phyloP scores from a whole-genome alignment of 352 stramenopile genomes.

The Halophytophthora polymorphica region DNA sequence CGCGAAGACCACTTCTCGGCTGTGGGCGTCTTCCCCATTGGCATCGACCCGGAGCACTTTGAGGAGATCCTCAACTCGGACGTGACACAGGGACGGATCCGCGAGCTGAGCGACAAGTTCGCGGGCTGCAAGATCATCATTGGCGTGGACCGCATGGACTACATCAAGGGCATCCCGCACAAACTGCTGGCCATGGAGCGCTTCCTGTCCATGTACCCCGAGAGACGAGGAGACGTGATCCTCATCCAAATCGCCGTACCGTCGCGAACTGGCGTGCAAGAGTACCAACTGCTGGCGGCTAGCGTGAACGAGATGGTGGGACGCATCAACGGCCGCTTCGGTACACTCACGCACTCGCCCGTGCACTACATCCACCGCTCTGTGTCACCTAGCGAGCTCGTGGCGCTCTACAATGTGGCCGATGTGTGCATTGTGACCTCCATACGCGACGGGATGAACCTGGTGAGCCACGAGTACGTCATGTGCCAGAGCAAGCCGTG shows the following conservation, averaged over 20 bases:
- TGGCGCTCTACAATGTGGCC: conserved; percentile 88
- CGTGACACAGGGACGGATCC: conserved; percentile 49
- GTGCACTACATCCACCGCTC: conserved; percentile 88
- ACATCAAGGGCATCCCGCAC: conserved; percentile 88
- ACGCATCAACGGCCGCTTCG: conserved; percentile 85
- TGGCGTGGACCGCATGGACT: conserved; percentile 83
- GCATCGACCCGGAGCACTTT: conserved; percentile 85
- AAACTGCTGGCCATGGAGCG: conserved; percentile 85
- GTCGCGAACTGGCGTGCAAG: conserved; percentile 72
- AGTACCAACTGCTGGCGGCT: conserved; percentile 81
- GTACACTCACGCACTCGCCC: conserved; percentile 81
- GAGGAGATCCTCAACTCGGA: conserved; percentile 52
- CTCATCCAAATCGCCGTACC: conserved; percentile 94
- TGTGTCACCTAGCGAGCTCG: conserved; percentile 77
- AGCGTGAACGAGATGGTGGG: conserved; percentile 88
- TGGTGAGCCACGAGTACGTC: conserved; percentile 89
- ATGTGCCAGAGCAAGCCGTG: conserved; percentile 76
- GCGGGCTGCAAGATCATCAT: conserved; percentile 79
- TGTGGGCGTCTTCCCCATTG: conserved; percentile 83
- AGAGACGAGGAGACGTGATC: conserved; percentile 90
- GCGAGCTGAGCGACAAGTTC: conserved; percentile 63
- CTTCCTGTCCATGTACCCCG: conserved; percentile 75
- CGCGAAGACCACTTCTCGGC: conserved; percentile 75
- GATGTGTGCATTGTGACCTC: conserved; percentile 89
- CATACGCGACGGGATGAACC: conserved; percentile 89